Percentiles rank a stretch among this genome's conserved stretches.
These are phyloP conservation scores for Pythium aphanidermatum DNA, from an alignment of 352 stramenopile species.

Conservation along the genomic window DNA sequence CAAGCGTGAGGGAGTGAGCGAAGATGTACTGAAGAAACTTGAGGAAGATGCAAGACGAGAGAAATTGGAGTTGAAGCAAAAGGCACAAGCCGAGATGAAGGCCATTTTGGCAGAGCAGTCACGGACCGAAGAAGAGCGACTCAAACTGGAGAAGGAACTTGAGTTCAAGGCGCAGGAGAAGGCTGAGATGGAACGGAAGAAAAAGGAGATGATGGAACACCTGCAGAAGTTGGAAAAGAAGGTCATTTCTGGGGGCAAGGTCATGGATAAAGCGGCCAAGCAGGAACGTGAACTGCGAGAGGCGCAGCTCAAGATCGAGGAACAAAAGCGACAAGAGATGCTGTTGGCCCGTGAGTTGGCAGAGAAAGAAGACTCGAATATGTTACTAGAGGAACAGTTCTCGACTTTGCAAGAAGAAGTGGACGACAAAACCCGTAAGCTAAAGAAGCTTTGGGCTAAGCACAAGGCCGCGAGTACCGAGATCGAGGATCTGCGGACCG, in stretches of 20 bases:
- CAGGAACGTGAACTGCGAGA: slow-evolving; percentile 90
- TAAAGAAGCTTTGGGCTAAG: slow-evolving; percentile 94
- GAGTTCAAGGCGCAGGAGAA: slow-evolving; percentile 81
- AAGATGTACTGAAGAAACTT: slow-evolving; percentile 72
- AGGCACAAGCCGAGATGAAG: slow-evolving; percentile 76
- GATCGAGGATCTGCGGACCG: slow-evolving; percentile 89
- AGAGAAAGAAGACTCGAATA: slow-evolving; percentile 92
- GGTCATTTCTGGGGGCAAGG: slow-evolving; percentile 90
- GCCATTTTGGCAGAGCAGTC: slow-evolving; percentile 79
- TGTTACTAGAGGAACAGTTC: slow-evolving; percentile 91
- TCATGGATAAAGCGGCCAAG: slow-evolving; percentile 92
- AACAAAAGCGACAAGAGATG: slow-evolving; percentile 74
- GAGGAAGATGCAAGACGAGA: slow-evolving; percentile 71
- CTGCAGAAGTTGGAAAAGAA: slow-evolving; percentile 64
- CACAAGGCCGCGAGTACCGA: slow-evolving; percentile 88
- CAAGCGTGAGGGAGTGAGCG: slow-evolving; percentile 63
- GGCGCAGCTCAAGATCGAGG: slow-evolving; percentile 86
- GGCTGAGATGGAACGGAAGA: slow-evolving; percentile 74
- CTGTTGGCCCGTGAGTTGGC: slow-evolving; percentile 86
- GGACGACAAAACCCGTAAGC: slow-evolving; percentile 92
- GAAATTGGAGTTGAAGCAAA: slow-evolving; percentile 65
- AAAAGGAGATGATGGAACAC: slow-evolving; percentile 90
- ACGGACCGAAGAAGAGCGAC: slow-evolving; percentile 84
- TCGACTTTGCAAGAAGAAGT: slow-evolving; percentile 87
- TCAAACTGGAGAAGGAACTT: slow-evolving; percentile 81